Evolutionary conservation across 371 early-diverging fungal species (phyloP).

Genomic region (Coemansia sp.): DNA sequence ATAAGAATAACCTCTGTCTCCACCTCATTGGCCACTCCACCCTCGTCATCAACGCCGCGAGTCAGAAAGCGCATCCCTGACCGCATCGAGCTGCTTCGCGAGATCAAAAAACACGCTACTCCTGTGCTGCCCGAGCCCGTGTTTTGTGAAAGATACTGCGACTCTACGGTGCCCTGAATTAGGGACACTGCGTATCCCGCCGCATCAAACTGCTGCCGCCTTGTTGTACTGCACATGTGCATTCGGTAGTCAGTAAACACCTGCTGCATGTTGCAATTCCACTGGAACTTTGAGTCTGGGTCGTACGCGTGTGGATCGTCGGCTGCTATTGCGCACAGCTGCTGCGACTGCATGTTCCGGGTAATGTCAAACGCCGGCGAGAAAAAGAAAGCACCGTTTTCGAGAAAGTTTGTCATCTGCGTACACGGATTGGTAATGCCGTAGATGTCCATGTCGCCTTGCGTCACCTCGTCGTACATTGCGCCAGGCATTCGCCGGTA

Average conservation of each 20-base stretch:
- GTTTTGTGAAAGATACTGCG: conserved; percentile 14
- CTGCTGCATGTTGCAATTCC: conserved; percentile 84
- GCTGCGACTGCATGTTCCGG: conserved; percentile 60
- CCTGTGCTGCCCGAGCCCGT: not conserved
- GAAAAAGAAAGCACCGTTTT: conserved; percentile 75
- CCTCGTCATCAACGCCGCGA: conserved; percentile 96
- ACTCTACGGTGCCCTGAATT: conserved; percentile 50
- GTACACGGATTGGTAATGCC: conserved; percentile 46
- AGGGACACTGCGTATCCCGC: conserved; percentile 69
- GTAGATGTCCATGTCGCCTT: conserved; percentile 35
- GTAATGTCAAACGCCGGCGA: conserved; percentile 75
- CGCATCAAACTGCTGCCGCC: conserved; percentile 66
- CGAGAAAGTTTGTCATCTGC: conserved; percentile 55
- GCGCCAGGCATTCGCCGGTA: conserved; percentile 38
- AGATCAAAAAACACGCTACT: conserved; percentile 70
- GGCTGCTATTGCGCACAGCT: conserved; percentile 13
- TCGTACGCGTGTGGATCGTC: conserved; percentile 23
- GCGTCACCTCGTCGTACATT: conserved; percentile 34
- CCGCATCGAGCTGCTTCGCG: conserved; percentile 89
- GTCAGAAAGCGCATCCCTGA: conserved; percentile 95
- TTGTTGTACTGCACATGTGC: conserved; percentile 62
- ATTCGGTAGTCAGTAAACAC: conserved; percentile 72
- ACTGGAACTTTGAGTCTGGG: conserved; percentile 74
- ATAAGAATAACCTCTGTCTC: conserved; percentile 65
- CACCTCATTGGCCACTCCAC: conserved; percentile 97